These are phyloP conservation scores for Linaria vulgaris DNA, from an alignment of 257 asterid genomes.

Conservation along the genomic window DNA sequence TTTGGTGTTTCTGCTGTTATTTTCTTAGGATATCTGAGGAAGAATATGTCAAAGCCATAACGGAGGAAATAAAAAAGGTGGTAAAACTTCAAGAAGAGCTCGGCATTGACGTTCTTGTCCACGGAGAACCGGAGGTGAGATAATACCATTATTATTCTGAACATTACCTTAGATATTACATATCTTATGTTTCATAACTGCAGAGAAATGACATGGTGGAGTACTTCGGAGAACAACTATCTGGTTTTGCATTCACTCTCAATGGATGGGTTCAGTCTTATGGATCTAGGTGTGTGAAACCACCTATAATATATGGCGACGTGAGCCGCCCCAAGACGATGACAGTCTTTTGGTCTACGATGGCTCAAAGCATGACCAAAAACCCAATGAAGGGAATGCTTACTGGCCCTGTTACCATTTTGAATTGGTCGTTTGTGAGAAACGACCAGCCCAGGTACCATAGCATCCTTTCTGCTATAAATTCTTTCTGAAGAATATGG, in stretches of 20 bases:
- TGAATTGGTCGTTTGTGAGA: slow-evolving; percentile 87
- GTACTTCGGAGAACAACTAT: slow-evolving; percentile 87
- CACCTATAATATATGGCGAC: slow-evolving; percentile 88
- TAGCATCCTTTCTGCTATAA: not conserved
- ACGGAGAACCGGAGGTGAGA: slow-evolving; percentile 90
- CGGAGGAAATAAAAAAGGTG: slow-evolving; percentile 63
- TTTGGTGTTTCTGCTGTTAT: slow-evolving; percentile 15
- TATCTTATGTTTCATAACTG: slow-evolving; percentile 23
- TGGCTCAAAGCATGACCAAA: slow-evolving; percentile 81
- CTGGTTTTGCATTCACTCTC: slow-evolving; percentile 81
- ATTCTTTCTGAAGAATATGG: not conserved
- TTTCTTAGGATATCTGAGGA: slow-evolving; percentile 63
- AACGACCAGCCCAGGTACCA: slow-evolving; percentile 78
- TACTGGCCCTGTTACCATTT: slow-evolving; percentile 89
- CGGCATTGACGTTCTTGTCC: slow-evolving; percentile 85
- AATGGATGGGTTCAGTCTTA: slow-evolving; percentile 96
- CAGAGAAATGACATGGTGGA: slow-evolving; percentile 96
- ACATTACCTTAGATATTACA: not conserved
- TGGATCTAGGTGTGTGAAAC: slow-evolving; percentile 90
- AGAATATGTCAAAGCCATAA: slow-evolving; percentile 61
- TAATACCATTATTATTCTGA: not conserved
- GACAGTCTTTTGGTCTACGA: slow-evolving; percentile 83
- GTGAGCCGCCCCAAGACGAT: slow-evolving; percentile 86
- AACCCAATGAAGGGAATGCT: slow-evolving; percentile 95
- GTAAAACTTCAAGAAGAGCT: slow-evolving; percentile 85